Evolutionary conservation across 192 early-diverging fungal species (phyloP), one percentile per base, ranked within the genome.

Genomic region (Coemansia sp.): DNA sequence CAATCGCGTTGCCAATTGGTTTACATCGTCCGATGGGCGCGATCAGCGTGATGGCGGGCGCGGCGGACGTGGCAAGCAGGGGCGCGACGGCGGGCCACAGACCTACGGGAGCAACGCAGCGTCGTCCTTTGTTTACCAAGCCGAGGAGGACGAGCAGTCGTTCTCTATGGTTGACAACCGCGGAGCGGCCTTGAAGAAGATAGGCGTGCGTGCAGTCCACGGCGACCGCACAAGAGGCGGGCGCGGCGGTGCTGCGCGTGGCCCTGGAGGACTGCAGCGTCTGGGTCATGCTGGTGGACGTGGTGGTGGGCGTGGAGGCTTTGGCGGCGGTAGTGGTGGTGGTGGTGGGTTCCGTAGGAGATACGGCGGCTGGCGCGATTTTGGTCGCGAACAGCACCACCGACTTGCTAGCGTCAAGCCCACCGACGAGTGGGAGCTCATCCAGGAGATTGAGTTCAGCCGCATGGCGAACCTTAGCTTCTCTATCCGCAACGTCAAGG

Each of bases 1-100:
- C 15, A 95, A 93, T 61, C 91, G 93, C 68, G 91, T 93, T 38
- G 95, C 96, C 59, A 92, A 98, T 83, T 98, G 95, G 94, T 89
- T 89, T 59, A 81, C 83, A 40, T 89, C 89, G 55, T 80, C 87
- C 63, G 88, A 91, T 63, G 69, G 81, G 48, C 85, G 89, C 48
- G 78, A 81, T 59, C 62, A 67, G 55, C 72, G 73, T 25, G 72
- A 82, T 63, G 81, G 79, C 17, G 77, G 81, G 19, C 70, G 71
- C 56, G 78, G 76, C 20, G 78, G 82, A n/a, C 76, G 78, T 33
- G 72, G 68, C 48, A 83, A 84, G 53, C 71, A 67, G 11, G 66
- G 66, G 9, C 83, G 83, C 59, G 74, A 81, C 65, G 53, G 61
- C 25, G 67, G 32, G 58, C 89, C 88, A 61, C 89, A 95, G 79